Conservation (phyloP, 345 rosid genomes). For the Rhodamnia argentea region DNA sequence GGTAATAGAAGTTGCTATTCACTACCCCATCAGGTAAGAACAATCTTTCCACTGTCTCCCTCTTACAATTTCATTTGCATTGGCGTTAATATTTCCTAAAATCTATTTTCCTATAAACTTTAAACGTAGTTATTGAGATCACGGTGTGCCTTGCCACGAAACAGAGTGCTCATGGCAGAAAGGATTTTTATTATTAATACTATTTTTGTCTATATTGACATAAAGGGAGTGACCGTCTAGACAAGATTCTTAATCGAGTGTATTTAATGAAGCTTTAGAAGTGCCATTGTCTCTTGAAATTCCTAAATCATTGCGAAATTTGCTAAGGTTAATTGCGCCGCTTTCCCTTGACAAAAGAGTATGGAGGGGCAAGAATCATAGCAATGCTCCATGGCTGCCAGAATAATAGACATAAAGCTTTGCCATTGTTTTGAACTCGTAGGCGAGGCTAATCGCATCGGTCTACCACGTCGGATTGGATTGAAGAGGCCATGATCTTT, state of each 20-base stretch:
- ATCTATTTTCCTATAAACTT: background rate
- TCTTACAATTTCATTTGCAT: background rate
- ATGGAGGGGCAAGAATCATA: background rate
- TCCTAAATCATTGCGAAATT: background rate
- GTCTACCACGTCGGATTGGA: background rate
- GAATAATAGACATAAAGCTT: no score
- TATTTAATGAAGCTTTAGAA: background rate
- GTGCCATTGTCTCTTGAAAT: background rate
- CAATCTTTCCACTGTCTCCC: background rate
- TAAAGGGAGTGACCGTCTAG: background rate
- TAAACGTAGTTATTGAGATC: background rate
- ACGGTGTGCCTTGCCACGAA: background rate
- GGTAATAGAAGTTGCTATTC: background rate
- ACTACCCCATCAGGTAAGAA: background rate
- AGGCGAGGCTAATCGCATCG: background rate
- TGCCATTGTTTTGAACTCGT: background rate
- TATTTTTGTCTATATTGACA: background rate
- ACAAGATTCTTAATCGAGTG: no score
- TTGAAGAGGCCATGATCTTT: background rate
- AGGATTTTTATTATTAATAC: background rate
- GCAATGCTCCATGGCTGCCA: background rate
- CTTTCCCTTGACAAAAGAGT: background rate
- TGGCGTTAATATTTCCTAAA: background rate
- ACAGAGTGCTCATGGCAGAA: background rate
- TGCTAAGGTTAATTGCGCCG: background rate